Evolutionary conservation across 331 rosid species (phyloP), one percentile per base, ranked within the genome.

Genomic region (Phaseolus coccineus): DNA sequence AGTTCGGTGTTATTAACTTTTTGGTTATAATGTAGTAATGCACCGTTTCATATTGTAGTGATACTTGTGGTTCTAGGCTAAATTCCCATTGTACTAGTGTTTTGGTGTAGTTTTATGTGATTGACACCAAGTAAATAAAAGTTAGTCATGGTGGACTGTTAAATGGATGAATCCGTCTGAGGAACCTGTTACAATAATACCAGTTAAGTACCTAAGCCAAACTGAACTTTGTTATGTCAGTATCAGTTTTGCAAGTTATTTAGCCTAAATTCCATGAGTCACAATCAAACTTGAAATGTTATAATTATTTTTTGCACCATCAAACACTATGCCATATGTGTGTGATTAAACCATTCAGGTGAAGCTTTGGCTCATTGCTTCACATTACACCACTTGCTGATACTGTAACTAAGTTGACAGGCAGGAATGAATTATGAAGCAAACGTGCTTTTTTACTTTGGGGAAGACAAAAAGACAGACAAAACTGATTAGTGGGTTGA

Each of bases 391-490:
- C 96, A 37, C 85, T 89, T 27, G 89, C 92, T 63, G 94, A 90
- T 74, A 24, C 53, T 24, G 55, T 67, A 67, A 42, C 72, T 42
- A 67, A 42, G 53, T 67, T 42, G 72, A 42, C 35, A 22, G 35
- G 55, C 72, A 11, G 35, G 10, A 11, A 9, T 67, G 72, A 67
- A 40, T 67, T 42, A 24, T 67, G 53, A 42, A 24, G 30, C 53
- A 22, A 67, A 67, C 35, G 19, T 40, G 93, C 91, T 39, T 85
- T 87, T 87, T 90, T 59, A 90, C 92, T 72, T 82, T 83, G 56
- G 84, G 94, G 84, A 92, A 87, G 81, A 87, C 90, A 25, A 84
- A 53, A 91, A 87, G 82, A 87, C 83, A 11, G 76, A 90, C 91
- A 0, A 91, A 92, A 69, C 81, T 90, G 59, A 84, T 86, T 71